phyloP scores from a whole-genome alignment of 257 asterid genomes.

The Solanum chmielewskii region DNA sequence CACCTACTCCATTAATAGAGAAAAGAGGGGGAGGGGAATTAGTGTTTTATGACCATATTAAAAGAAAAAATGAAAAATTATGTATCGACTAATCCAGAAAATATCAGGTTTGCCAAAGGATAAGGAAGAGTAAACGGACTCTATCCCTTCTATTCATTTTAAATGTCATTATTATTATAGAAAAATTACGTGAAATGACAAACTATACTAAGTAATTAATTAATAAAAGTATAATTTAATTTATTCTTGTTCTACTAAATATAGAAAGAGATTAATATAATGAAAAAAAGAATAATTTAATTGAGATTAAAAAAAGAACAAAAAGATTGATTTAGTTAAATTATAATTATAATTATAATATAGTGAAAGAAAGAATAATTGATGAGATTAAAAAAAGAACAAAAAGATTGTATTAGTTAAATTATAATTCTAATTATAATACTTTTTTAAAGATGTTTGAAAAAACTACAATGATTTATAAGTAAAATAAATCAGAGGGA shows the following conservation, averaged over 20 bases:
- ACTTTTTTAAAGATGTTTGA: too few species aligned
- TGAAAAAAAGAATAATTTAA: too few species aligned
- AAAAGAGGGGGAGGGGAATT: neutral
- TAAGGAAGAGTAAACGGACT: neutral
- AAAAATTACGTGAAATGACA: too few species aligned
- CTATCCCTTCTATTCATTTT: neutral
- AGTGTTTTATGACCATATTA: neutral
- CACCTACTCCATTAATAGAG: neutral
- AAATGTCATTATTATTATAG: neutral
- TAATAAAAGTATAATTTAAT: too few species aligned
- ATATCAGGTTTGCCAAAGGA: neutral
- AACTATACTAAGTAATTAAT: too few species aligned
- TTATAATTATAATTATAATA: too few species aligned
- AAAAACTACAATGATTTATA: too few species aligned
- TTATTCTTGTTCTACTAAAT: neutral
- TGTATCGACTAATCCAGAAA: neutral
- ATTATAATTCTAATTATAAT: too few species aligned
- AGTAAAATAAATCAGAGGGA: neutral
- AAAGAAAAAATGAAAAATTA: neutral
- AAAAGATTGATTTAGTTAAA: neutral
- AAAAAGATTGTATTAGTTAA: neutral
- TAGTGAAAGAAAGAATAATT: neutral
- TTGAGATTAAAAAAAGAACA: neutral
- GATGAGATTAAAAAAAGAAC: neutral
- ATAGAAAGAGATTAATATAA: neutral